phyloP scores from a whole-genome alignment of 805 yeast species.

The Hyphopichia homilentoma region DNA sequence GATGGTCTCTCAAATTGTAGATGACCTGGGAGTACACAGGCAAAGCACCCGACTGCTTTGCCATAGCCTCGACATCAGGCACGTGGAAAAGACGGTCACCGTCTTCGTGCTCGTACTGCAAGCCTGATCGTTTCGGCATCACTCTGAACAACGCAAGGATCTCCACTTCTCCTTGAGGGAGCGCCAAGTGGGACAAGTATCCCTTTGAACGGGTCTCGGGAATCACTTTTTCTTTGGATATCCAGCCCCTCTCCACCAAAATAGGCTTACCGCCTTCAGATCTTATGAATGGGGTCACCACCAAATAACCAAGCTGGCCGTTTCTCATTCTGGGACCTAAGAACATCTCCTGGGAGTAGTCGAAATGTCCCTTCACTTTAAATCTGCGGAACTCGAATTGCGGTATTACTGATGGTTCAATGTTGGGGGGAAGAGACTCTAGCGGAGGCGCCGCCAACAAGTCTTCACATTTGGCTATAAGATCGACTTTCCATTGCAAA shows the following conservation, averaged over 20 bases:
- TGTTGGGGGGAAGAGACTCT: constrained; percentile 59
- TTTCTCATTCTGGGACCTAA: constrained; percentile 85
- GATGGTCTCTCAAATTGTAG: constrained; percentile 62
- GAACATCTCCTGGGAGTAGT: constrained; percentile 81
- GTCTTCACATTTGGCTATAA: constrained; percentile 81
- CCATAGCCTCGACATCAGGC: constrained; percentile 81
- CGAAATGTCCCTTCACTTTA: constrained; percentile 69
- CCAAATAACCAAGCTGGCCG: constrained; percentile 65
- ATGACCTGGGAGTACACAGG: constrained; percentile 78
- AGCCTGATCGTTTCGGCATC: constrained; percentile 58
- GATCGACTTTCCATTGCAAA: constrained; percentile 79
- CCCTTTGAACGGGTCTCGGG: constrained; percentile 47
- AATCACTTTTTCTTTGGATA: constrained; percentile 60
- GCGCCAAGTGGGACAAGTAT: constrained; percentile 61
- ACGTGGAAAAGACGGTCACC: constrained; percentile 71
- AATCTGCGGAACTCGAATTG: constrained; percentile 84
- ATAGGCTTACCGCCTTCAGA: constrained; percentile 72
- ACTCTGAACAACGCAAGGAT: constrained; percentile 71
- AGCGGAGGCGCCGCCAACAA: constrained; percentile 69
- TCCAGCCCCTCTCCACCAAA: constrained; percentile 90
- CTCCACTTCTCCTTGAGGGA: constrained; percentile 70
- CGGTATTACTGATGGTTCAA: constrained; percentile 60
- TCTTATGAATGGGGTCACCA: constrained; percentile 79
- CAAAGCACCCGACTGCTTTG: constrained; percentile 56
- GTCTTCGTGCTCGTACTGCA: constrained; percentile 66